phyloP scores from a whole-genome alignment of 306 rosid species.

The Malus fusca region DNA sequence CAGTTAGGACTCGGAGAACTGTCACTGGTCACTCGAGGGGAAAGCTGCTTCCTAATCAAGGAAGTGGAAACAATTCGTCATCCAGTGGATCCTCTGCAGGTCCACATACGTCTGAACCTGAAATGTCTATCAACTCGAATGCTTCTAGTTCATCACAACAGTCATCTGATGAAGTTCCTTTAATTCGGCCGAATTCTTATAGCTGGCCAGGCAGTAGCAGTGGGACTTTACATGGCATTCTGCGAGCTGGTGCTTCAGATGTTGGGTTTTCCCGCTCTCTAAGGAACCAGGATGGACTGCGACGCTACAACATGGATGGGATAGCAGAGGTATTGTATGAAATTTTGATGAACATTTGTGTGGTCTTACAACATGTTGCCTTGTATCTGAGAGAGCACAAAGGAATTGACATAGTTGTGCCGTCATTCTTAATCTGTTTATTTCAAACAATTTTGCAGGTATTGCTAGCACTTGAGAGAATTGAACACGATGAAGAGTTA shows the following conservation, averaged over 20 bases:
- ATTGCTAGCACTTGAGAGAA: constrained; percentile 83
- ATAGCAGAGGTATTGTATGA: constrained; percentile 70
- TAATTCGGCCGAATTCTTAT: constrained; percentile 35
- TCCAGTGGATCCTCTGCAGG: constrained; percentile 32
- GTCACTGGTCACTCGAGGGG: constrained; percentile 40
- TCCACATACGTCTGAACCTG: constrained; percentile 42
- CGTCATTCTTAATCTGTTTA: neutral
- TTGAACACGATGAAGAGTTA: constrained; percentile 91
- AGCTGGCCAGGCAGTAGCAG: constrained; percentile 43
- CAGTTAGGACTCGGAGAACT: constrained; percentile 58
- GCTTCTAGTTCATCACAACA: constrained; percentile 38
- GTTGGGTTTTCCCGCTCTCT: constrained; percentile 47
- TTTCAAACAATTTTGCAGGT: constrained; percentile 40
- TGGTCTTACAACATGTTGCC: neutral
- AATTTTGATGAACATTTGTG: neutral
- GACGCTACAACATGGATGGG: constrained; percentile 71
- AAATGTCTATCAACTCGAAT: constrained; percentile 26
- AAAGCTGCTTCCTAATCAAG: constrained; percentile 49
- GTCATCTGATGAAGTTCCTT: constrained; percentile 36
- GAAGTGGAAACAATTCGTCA: constrained; percentile 36
- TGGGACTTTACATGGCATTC: constrained; percentile 36
- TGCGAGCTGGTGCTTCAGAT: constrained; percentile 44
- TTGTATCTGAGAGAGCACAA: neutral
- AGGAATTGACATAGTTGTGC: neutral
- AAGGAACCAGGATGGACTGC: constrained; percentile 47